phyloP scores from a whole-genome alignment of 257 asterid species.

The Solanum lignicaule region DNA sequence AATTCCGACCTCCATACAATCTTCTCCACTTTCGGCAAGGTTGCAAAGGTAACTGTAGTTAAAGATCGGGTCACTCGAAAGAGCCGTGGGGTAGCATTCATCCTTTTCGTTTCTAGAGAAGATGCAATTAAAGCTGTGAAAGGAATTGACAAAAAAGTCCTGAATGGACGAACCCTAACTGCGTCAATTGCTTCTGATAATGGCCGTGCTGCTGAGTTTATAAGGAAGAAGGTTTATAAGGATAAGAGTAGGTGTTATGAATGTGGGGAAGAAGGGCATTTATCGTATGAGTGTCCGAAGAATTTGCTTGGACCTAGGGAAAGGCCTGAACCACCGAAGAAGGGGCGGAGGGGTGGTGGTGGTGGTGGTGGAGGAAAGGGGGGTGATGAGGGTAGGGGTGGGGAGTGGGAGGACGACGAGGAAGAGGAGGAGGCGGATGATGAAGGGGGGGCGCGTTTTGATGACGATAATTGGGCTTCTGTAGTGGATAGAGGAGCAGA shows the following conservation, averaged over 20 bases:
- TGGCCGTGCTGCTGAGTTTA: conserved; percentile 90
- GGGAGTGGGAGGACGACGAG: conserved; percentile 30
- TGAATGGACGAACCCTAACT: conserved; percentile 65
- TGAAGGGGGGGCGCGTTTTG: conserved; percentile 36
- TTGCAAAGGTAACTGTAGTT: conserved; percentile 87
- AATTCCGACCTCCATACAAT: conserved; percentile 88
- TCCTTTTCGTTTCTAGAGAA: conserved; percentile 68
- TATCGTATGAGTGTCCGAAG: conserved; percentile 85
- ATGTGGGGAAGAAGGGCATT: conserved; percentile 90
- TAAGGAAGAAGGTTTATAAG: conserved; percentile 68
- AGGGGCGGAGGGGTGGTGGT: conserved; percentile 38
- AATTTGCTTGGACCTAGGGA: conserved; percentile 76
- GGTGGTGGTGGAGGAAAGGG: conserved; percentile 10
- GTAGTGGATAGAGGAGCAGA: conserved; percentile 70
- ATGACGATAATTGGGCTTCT: conserved; percentile 86
- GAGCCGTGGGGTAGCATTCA: conserved; percentile 87
- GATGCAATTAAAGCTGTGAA: conserved; percentile 69
- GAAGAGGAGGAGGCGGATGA: conserved; percentile 39
- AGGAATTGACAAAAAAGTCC: conserved; percentile 60
- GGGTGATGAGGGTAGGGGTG: conserved; percentile 4
- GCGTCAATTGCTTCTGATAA: conserved; percentile 95
- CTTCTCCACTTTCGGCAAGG: conserved; percentile 92
- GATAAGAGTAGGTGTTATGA: conserved; percentile 94
- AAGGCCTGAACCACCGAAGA: conserved; percentile 63
- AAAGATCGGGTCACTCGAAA: conserved; percentile 75